Percentiles rank a stretch among this genome's conserved stretches.
These are phyloP conservation scores for Phytophthora constricta DNA, from an alignment of 352 stramenopile species.

Conservation along the genomic window DNA sequence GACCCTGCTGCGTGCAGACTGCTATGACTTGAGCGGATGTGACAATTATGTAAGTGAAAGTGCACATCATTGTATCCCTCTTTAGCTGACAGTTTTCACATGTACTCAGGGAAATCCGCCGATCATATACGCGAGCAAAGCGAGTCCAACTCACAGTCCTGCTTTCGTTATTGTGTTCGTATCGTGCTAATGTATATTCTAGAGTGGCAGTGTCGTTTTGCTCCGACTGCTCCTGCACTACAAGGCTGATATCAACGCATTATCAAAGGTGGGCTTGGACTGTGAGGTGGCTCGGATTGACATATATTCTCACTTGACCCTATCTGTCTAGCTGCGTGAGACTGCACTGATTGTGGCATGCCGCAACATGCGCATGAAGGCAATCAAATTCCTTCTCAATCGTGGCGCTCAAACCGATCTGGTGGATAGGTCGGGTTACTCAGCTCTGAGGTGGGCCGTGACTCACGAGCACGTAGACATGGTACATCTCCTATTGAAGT, in stretches of 20 bases:
- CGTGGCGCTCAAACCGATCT: conserved; percentile 45
- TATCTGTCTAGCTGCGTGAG: conserved; percentile 45
- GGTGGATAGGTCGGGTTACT: conserved; percentile 54
- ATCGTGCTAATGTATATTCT: background rate
- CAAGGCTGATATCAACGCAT: conserved; percentile 62
- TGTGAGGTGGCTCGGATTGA: background rate
- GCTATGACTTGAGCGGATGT: conserved; percentile 61
- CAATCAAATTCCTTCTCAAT: conserved; percentile 51
- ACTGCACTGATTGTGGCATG: conserved; percentile 59
- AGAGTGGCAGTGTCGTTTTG: conserved; percentile 57
- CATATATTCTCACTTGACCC: background rate
- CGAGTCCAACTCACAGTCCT: conserved; percentile 11
- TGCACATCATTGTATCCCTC: background rate
- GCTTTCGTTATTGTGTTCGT: background rate
- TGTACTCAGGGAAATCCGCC: conserved; percentile 49
- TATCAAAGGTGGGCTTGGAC: conserved; percentile 39
- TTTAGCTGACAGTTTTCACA: background rate
- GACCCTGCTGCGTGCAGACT: conserved; percentile 49
- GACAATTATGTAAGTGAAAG: conserved; percentile 44
- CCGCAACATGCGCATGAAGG: conserved; percentile 48
- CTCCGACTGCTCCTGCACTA: conserved; percentile 61
- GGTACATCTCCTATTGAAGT: conserved; percentile 44
- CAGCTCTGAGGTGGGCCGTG: conserved; percentile 58
- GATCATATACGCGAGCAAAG: conserved; percentile 70
- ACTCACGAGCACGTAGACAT: conserved; percentile 43